A percentile compares a stretch with the other conserved stretches of the same genome.
Evolutionary conservation across 305 asterid species (phyloP).

Genomic region (Solanum aculeatissimum): DNA sequence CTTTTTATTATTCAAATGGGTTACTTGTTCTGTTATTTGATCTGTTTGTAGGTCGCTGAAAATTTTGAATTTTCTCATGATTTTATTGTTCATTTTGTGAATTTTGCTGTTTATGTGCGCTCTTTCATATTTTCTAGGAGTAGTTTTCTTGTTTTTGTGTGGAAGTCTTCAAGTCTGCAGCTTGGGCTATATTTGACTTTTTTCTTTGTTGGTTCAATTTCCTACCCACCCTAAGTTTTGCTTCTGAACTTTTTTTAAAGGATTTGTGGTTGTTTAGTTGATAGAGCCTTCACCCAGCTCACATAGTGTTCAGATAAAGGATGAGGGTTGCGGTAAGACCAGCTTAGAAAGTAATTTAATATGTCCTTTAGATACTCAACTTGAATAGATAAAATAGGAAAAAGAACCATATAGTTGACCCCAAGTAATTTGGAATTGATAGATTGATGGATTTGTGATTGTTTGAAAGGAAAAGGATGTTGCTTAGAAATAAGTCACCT

Average conservation of each 20-base stretch:
- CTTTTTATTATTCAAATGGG: neutral
- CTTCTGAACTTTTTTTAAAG: neutral
- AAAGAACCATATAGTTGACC: neutral
- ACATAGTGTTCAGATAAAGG: neutral
- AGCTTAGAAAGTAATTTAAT: neutral
- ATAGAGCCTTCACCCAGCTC: neutral
- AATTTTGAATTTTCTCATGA: neutral
- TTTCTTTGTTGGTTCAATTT: neutral
- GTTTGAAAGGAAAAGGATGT: neutral
- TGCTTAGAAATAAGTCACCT: neutral
- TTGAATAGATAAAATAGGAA: neutral
- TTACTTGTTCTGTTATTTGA: neutral
- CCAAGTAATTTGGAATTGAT: neutral
- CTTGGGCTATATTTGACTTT: neutral
- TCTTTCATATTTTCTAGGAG: neutral
- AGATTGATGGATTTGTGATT: neutral
- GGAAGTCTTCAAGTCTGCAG: neutral
- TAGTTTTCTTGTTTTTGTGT: neutral
- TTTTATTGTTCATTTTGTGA: slow-evolving; percentile 1
- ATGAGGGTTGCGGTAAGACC: neutral
- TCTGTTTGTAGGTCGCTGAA: neutral
- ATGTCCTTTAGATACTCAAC: neutral
- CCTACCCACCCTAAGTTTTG: neutral
- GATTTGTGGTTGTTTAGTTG: neutral
- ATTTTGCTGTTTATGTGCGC: neutral